Evolutionary conservation across 2,329 filamentous ascomycete species (phyloP).

Genomic region (Paecilomyces sp.): DNA sequence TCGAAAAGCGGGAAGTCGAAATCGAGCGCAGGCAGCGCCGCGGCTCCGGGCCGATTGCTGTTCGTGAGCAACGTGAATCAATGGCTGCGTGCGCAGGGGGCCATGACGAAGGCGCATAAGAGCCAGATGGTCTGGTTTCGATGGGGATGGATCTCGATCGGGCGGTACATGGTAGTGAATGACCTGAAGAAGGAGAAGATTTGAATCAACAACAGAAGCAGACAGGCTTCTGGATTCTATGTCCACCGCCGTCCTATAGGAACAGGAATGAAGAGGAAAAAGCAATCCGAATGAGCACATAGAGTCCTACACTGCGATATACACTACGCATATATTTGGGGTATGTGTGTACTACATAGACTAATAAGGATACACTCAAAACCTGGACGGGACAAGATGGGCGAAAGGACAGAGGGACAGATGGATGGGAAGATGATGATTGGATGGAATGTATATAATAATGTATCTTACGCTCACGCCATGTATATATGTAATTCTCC

Average conservation of each 20-base stretch:
- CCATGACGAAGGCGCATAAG: constrained; percentile 84
- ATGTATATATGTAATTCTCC: too few species aligned
- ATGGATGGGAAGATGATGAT: too few species aligned
- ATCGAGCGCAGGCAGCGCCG: constrained; percentile 43
- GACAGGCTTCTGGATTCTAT: background rate
- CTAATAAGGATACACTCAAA: background rate
- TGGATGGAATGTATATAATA: too few species aligned
- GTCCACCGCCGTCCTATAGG: too few species aligned
- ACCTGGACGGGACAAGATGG: background rate
- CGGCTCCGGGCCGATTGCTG: constrained; percentile 50
- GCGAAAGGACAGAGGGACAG: too few species aligned
- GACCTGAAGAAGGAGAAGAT: constrained; percentile 62
- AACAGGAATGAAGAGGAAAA: too few species aligned
- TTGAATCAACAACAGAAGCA: constrained; percentile 6
- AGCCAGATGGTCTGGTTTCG: constrained; percentile 99
- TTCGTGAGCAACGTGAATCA: constrained; percentile 62
- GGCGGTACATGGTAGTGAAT: constrained; percentile 93
- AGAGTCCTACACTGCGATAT: background rate
- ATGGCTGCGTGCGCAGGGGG: constrained; percentile 64
- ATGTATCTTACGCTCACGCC: too few species aligned
- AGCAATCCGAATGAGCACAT: too few species aligned
- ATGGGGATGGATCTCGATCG: constrained; percentile 87
- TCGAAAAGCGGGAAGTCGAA: constrained; percentile 26
- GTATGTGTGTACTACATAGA: background rate
- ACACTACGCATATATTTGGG: background rate